Conservation (phyloP, 176 grass and related monocot species). For the Stipa capillata region DNA sequence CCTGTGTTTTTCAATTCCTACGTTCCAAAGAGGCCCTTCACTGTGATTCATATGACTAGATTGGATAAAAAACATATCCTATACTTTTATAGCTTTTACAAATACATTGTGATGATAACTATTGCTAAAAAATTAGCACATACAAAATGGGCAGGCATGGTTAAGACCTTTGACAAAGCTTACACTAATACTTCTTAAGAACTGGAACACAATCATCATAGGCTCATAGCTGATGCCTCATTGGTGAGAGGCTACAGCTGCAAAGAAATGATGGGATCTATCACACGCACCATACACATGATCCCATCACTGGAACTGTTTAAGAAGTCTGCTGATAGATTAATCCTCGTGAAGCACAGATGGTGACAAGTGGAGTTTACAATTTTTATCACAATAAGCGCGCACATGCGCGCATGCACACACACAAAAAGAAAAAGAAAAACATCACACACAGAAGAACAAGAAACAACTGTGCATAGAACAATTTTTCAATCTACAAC, state of each 20-base stretch:
- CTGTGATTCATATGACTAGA: not conserved
- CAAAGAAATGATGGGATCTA: too few species aligned
- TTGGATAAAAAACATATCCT: not conserved
- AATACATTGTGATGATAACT: not conserved
- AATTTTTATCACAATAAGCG: too few species aligned
- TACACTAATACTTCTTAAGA: too few species aligned
- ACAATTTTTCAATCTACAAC: not conserved
- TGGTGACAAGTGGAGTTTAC: not conserved
- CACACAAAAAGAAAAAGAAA: not conserved
- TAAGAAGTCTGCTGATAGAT: not conserved
- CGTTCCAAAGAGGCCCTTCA: not conserved
- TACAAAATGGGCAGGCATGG: not conserved
- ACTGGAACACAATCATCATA: too few species aligned
- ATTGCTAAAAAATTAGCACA: not conserved
- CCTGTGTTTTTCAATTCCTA: too few species aligned
- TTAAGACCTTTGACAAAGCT: not conserved
- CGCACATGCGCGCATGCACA: too few species aligned
- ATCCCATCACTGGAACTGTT: not conserved
- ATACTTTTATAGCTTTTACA: not conserved
- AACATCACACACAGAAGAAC: too few species aligned
- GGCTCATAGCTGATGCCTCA: too few species aligned
- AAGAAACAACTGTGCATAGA: not conserved
- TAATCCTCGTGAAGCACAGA: not conserved
- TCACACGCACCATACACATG: not conserved
- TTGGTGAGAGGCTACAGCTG: too few species aligned